These are phyloP conservation scores for Linderniella brevidens DNA, from an alignment of 257 asterid genomes.

Conservation along the genomic window DNA sequence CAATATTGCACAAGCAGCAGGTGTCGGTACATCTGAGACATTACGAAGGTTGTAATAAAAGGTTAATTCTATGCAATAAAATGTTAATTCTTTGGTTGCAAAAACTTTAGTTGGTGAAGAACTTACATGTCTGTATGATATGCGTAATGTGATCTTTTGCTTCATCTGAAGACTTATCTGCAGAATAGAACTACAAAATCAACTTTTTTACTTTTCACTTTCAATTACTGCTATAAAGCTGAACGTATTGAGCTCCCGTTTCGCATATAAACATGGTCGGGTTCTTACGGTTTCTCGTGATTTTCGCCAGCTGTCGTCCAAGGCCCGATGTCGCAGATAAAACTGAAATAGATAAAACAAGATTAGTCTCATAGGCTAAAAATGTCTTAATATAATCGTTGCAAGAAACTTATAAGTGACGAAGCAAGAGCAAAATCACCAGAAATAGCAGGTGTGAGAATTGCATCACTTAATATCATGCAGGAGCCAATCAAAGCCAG, in stretches of 20 bases:
- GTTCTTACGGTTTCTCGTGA: slow-evolving; percentile 44
- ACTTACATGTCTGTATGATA: slow-evolving; percentile 50
- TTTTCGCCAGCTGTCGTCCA: slow-evolving; percentile 56
- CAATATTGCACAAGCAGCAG: slow-evolving; percentile 65
- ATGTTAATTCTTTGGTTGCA: too few relatives aligned
- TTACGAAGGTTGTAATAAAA: too few relatives aligned
- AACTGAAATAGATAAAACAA: slow-evolving; percentile 24
- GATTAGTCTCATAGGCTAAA: not conserved
- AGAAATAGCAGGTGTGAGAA: slow-evolving; percentile 87
- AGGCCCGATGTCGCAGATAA: slow-evolving; percentile 66
- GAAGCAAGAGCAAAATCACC: slow-evolving; percentile 20
- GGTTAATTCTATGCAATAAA: too few relatives aligned
- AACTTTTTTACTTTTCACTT: slow-evolving; percentile 10
- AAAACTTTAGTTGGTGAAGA: too few relatives aligned
- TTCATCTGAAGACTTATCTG: slow-evolving; percentile 38
- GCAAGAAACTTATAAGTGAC: slow-evolving; percentile 2
- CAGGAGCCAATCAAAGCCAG: slow-evolving; percentile 87
- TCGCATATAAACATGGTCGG: not conserved
- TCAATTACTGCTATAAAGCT: not conserved
- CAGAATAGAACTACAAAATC: slow-evolving; percentile 9
- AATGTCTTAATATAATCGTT: slow-evolving; percentile 1
- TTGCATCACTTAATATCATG: slow-evolving; percentile 73
- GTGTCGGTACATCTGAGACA: slow-evolving; percentile 62
- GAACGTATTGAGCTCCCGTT: not conserved
- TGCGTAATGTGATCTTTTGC: slow-evolving; percentile 30